phyloP scores from a whole-genome alignment of 208 protist species.

The Porcisia hertigi region DNA sequence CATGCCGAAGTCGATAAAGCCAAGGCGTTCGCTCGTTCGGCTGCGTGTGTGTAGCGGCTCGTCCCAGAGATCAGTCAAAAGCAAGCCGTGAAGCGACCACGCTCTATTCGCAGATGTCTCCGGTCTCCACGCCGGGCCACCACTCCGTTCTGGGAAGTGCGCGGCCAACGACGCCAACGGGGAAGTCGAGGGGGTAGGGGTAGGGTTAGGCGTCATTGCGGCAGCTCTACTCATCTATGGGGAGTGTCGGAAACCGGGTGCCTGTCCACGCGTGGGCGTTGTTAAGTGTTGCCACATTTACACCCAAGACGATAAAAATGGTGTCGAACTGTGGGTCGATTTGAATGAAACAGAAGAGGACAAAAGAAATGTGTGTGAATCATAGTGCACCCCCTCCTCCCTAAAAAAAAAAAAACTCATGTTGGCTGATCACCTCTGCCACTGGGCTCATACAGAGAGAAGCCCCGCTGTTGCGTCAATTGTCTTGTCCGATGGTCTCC shows the following conservation, averaged over 20 bases:
- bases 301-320: background rate
- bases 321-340: background rate
- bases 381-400: too few relatives aligned
- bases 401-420: too few relatives aligned
- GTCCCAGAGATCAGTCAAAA: slow-evolving; percentile 77
- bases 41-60: slow-evolving; percentile 75
- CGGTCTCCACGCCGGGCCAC: background rate
- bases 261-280: background rate
- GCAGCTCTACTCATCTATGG: background rate
- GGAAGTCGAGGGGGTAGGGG: background rate
- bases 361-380: too few relatives aligned
- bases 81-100: slow-evolving; percentile 27
- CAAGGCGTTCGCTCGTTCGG: slow-evolving; percentile 69
- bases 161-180: slow-evolving; percentile 4
- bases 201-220: background rate
- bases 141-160: slow-evolving; percentile 16
- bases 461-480: too few relatives aligned
- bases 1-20: slow-evolving; percentile 90
- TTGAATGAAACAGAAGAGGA: background rate
- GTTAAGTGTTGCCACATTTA: background rate
- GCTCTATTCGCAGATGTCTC: background rate
- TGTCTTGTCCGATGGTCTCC: too few relatives aligned
- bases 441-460: too few relatives aligned
- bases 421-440: too few relatives aligned
- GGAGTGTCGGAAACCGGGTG: background rate